Evolutionary conservation across 352 stramenopile genomes (phyloP), one percentile per base, ranked within the genome.

Genomic region (Globisporangium orthogonon): DNA sequence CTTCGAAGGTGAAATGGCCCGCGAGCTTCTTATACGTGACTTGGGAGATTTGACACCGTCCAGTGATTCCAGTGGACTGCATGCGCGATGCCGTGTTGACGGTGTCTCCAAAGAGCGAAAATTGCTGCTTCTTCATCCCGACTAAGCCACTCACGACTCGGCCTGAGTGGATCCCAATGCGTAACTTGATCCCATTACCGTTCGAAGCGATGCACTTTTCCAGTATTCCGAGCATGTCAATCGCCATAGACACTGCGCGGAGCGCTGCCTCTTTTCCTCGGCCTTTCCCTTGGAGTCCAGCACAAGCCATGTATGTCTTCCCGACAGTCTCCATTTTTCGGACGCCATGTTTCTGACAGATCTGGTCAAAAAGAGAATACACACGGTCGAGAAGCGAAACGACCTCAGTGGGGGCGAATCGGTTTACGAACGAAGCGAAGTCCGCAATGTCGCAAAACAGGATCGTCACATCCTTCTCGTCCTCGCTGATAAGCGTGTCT

Each of bases 271-370:
- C 86, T 59, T 72, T 81, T 2, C 74, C 83, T 17, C 79, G 72
- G 46, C 95, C 67, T 52, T 91, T 94, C 29, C 85, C 87, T 51
- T 95, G 89, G 9, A 94, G 62, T 0, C 86, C 89, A 7, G 84
- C 86, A 53, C 82, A 91, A 0, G 83, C 89, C 77, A 98, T 90
- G 61, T 96, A 97, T 17, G 86, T 95, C 59, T 97, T 96, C 4
- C 91, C 89, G 5, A 97, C 92, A 0, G 86, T 97, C 59, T 98
- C 89, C 71, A 97, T 94, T 66, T 97, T 98, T 6, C 90, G 85
- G 0, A 97, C 84, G 11, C 86, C 82, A 55, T 97, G 86, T 58
- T 97, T 95, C 40, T 86, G 66, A 43, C 85, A 95, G 50, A 98
- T 91, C 31, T 89, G 78, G 57, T 98, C 89, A 52, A 97, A 97